Evolutionary conservation across 208 protist genomes (phyloP), one percentile per base, ranked within the genome.

Genomic region (Crithidia acanthocephali): DNA sequence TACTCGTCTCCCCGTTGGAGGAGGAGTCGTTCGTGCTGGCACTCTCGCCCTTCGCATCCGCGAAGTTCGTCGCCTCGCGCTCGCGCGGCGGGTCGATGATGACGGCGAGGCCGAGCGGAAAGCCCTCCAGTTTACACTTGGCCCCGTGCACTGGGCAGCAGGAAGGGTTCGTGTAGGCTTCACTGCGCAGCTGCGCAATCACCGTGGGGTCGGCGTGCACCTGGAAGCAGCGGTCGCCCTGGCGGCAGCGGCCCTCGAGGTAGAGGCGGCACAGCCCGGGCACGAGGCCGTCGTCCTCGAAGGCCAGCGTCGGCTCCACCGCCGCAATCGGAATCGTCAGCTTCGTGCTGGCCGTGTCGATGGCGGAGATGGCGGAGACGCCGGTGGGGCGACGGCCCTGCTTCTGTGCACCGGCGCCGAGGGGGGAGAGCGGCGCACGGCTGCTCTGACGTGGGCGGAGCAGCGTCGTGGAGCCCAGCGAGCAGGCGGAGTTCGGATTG

Each of bases 271-370:
- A 96, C 52, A 96, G 59, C 13, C 88, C 87, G 0, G 88, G 92
- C 50, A 94, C 88, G 2, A 94, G 80, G 0, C 88, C 88, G 52
- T 93, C 86, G 53, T 94, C 88, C 37, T 91, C 65, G 23, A 95
- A 67, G 1, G 89, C 92, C 63, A 86, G 79, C 22, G 92, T 94
- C 23, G 81, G 85, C 76, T 88, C 80, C 25, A 94, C 80, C 2
- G 85, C 87, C 4, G 59, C 76, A 16, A 86, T 59, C 0, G 92
- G 92, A 44, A 96, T 86, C 5, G 56, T 45, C n/a, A 96, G 77
- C 72, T 96, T 96, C 10, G 88, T 94, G 76, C 84, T 92, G 30
- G 76, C 69, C n/a, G 85, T 85, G 69, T 96, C 91, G 33, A 96
- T 85, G 4, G 91, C 91, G 25, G 77, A 91, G 33, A 96, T 79